Base-by-base conservation (phyloP, 352 stramenopile genomes). In the Phytophthora fragariae region DNA sequence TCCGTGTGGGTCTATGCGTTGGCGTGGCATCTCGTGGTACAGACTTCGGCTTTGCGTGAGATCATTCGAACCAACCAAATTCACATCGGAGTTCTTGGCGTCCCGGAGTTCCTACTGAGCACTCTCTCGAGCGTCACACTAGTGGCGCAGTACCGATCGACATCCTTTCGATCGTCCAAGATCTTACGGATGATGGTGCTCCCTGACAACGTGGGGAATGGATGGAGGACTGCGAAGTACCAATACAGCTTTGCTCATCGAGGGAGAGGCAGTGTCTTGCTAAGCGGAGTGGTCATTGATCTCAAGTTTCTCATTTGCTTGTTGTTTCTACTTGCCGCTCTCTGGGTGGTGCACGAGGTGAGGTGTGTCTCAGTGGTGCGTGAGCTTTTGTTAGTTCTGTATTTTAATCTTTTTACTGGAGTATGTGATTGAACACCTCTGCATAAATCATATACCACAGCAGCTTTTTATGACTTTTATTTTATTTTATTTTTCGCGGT, bases 1-100 rank as follows among this genome's bases (percentile, higher is more conserved):
- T 80, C 57, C 5, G 75, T 85, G 1, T 89, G 76, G 84, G 35
- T 84, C 0, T 70, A 86, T 4, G 69, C 74, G 1, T 21, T 89
- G 15, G 8, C 62, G 12, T 76, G 80, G 57, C 73, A 88, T 17
- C 0, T 57, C 0, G 5, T 79, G 2, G 49, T 77, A 0, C 41
- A 19, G 29, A 54, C 27, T 50, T 60, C 49, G 2, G 27, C 24
- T 60, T 69, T 12, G 59, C 58, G 52, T 37, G 62, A 17, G 29
- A 65, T 52, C 14, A 27, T 21, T 6, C 35, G 17, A 0, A 65
- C 31, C 12, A 63, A 58, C 8, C 15, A 58, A 47, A 19, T 46
- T 6, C 41, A n/a, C 14, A 39, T 31, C 37, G 70, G 77, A 7
- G 33, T 85, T 0, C 63, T 66, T n/a, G 79, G 81, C 2, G 70